Evolutionary conservation across 2,329 filamentous ascomycete species (phyloP).

Genomic region (Magnaporthiopsis incrustans): DNA sequence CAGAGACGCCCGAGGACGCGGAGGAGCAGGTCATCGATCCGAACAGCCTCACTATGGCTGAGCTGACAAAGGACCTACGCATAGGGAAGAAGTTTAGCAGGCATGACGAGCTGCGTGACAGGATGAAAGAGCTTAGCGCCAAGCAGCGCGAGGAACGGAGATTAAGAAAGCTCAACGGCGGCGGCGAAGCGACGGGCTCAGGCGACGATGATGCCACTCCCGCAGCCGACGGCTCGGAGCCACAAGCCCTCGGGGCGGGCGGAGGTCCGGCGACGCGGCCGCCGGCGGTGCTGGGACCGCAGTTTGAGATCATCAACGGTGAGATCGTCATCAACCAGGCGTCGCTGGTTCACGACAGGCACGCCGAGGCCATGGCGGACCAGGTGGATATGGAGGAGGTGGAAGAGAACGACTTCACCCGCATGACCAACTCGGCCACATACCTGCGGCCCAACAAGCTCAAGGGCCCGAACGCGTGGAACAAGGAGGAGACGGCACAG

Average conservation of each 20-base stretch:
- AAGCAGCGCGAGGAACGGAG: conserved; percentile 22
- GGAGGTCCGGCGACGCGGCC: conserved; percentile 10
- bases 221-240: conserved; percentile 10
- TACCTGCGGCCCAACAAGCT: conserved; percentile 56
- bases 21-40: conserved; percentile 57
- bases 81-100: conserved; percentile 70
- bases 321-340: conserved; percentile 63
- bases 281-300: conserved; percentile 33
- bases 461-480: conserved; percentile 60
- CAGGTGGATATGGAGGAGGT: conserved; percentile 50
- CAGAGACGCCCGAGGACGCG: conserved; percentile 54
- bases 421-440: conserved; percentile 59
- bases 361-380: conserved; percentile 50
- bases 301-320: conserved; percentile 61
- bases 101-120: conserved; percentile 63
- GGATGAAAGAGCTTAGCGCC: conserved; percentile 42
- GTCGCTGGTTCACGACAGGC: conserved; percentile 60
- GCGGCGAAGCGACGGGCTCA: conserved; percentile 10
- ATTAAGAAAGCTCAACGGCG: conserved; percentile 26
- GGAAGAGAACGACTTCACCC: conserved; percentile 73
- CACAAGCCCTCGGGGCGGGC: background rate
- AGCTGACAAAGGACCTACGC: conserved; percentile 60
- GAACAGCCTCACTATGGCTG: conserved; percentile 61
- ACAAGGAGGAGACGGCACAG: conserved; percentile 58
- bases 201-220: conserved; percentile 12